A percentile compares a stretch with the other conserved stretches of the same genome.
Evolutionary conservation across 192 early-diverging fungal genomes (phyloP).

Genomic region (Geranomyces michiganensis): DNA sequence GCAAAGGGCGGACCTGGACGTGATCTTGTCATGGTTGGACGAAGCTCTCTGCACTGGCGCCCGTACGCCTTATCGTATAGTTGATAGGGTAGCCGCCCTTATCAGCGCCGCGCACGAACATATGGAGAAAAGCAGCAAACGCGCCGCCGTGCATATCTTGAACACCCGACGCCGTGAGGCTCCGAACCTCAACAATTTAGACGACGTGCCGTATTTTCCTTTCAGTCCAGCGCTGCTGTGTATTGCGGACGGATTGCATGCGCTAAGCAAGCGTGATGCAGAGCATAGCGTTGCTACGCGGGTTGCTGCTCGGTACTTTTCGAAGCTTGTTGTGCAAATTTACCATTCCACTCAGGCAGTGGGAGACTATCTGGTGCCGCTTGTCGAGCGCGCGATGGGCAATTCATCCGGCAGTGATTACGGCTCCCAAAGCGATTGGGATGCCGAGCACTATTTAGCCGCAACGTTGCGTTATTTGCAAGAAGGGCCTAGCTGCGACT

Average conservation of each 20-base stretch:
- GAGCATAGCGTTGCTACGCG: not conserved
- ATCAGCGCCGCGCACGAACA: conserved; percentile 11
- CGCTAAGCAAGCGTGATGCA: conserved; percentile 27
- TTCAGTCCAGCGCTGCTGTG: conserved; percentile 43
- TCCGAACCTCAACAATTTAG: conserved; percentile 13
- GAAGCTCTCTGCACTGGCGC: conserved; percentile 62
- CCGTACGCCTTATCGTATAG: conserved; percentile 61
- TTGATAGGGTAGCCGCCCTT: conserved; percentile 57
- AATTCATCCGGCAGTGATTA: not conserved
- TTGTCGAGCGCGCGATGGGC: conserved; percentile 7
- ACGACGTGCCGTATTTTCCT: conserved; percentile 30
- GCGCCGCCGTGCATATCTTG: conserved; percentile 44
- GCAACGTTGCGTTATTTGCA: not conserved
- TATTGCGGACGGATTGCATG: conserved; percentile 38
- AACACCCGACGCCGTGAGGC: conserved; percentile 19
- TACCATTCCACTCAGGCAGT: conserved; percentile 31
- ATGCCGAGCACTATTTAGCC: not conserved
- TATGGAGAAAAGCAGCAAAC: conserved; percentile 14
- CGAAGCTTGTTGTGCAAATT: conserved; percentile 19
- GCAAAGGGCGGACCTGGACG: conserved; percentile 34
- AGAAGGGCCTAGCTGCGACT: not conserved
- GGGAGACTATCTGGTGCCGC: conserved; percentile 11
- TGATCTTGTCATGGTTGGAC: conserved; percentile 66
- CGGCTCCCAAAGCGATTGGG: not conserved
- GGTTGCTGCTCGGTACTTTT: conserved; percentile 29